Percentiles rank a stretch among this genome's conserved stretches.
These are phyloP conservation scores for Drechslera avenae DNA, from an alignment of 2,329 filamentous ascomycete genomes.

Conservation along the genomic window DNA sequence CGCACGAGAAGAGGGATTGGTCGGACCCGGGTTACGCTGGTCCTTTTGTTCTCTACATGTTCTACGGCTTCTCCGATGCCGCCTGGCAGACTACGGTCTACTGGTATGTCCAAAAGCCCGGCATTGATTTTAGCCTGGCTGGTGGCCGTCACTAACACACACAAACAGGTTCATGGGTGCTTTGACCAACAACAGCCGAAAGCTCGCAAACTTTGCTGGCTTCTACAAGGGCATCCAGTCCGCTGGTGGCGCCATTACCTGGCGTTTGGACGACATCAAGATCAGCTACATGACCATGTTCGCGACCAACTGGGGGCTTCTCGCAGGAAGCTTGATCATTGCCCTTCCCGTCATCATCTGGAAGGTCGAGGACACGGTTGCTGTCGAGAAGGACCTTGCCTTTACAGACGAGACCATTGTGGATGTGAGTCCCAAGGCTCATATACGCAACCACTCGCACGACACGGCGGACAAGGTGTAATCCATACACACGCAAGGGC, in stretches of 20 bases:
- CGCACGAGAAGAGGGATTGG: conserved; percentile 65
- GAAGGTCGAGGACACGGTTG: conserved; percentile 81
- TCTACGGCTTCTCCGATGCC: conserved; percentile 88
- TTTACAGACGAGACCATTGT: conserved; percentile 82
- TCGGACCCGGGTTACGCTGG: conserved; percentile 69
- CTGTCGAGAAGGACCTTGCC: conserved; percentile 78
- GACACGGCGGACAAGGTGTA: conserved; percentile 39
- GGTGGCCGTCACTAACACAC: background rate
- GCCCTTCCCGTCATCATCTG: conserved; percentile 79
- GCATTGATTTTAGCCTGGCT: too few species aligned
- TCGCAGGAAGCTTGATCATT: conserved; percentile 73
- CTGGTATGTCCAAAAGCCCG: conserved; percentile 67
- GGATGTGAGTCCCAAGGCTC: conserved; percentile 61
- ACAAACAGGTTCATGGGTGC: conserved; percentile 72
- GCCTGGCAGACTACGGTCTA: conserved; percentile 90
- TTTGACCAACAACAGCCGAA: conserved; percentile 88
- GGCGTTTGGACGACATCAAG: conserved; percentile 66
- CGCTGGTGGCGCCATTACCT: conserved; percentile 79
- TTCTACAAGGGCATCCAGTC: conserved; percentile 92
- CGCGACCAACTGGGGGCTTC: conserved; percentile 74
- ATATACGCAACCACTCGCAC: conserved; percentile 15
- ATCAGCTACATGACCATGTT: conserved; percentile 74
- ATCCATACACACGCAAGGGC: conserved; percentile 5
- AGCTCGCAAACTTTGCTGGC: conserved; percentile 87
- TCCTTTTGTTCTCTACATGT: conserved; percentile 87